These are phyloP conservation scores for Wilcoxina mikolae DNA, from an alignment of 495 filamentous ascomycete genomes.

Conservation along the genomic window DNA sequence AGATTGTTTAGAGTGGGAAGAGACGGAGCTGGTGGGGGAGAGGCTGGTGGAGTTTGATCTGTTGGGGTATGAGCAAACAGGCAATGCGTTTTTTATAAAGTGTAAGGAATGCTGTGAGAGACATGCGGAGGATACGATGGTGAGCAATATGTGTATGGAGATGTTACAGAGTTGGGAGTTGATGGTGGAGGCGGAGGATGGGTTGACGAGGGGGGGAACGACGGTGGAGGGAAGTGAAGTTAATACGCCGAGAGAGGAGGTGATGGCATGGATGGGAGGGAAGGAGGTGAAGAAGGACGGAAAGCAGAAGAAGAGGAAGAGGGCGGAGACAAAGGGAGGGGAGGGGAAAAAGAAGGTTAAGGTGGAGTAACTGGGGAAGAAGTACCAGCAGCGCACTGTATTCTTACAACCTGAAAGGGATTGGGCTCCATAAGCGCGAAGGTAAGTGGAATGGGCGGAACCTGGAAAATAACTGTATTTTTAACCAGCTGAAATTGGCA, in stretches of 20 bases:
- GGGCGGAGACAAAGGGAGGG: neutral
- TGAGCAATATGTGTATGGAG: conserved; percentile 26
- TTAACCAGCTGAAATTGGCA: too few species aligned
- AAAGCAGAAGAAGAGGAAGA: neutral
- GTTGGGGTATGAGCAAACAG: conserved; percentile 33
- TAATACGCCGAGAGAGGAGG: neutral
- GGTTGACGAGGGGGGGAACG: neutral
- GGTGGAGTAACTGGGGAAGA: neutral
- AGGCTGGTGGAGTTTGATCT: conserved; percentile 38
- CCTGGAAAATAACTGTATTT: too few species aligned
- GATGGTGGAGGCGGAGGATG: neutral
- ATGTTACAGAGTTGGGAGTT: conserved; percentile 16
- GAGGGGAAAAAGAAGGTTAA: neutral
- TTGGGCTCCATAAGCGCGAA: too few species aligned
- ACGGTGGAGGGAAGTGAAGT: neutral
- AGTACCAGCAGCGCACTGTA: too few species aligned
- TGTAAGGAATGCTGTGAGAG: conserved; percentile 34
- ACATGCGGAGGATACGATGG: conserved; percentile 27
- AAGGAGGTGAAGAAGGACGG: neutral
- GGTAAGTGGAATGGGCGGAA: too few species aligned
- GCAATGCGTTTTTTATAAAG: conserved; percentile 39
- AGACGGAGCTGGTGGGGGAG: conserved; percentile 38
- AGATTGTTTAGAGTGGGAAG: conserved; percentile 45
- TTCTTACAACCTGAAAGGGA: too few species aligned
- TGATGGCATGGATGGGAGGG: neutral